These are phyloP conservation scores for Beta lomatogona DNA, from an alignment of 179 eudicot species.

Conservation along the genomic window DNA sequence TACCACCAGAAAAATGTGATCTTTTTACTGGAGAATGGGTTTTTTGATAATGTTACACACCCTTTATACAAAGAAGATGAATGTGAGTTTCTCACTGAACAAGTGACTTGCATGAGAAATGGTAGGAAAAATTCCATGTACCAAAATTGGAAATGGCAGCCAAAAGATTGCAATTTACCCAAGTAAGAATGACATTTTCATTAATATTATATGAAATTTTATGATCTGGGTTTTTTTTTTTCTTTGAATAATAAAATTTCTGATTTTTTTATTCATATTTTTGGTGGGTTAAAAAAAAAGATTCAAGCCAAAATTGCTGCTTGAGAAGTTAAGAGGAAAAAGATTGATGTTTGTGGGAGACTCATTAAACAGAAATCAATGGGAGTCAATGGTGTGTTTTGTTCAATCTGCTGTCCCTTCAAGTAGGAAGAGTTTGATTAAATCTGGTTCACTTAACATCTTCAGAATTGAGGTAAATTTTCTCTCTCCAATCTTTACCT, in stretches of 20 bases:
- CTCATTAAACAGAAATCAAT: constrained; percentile 87
- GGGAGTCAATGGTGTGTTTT: constrained; percentile 96
- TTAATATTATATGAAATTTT: background rate
- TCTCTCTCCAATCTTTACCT: background rate
- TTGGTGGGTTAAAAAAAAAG: constrained; percentile 28
- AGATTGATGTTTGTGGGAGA: constrained; percentile 98
- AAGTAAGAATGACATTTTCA: constrained; percentile 44
- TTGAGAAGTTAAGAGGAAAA: constrained; percentile 78
- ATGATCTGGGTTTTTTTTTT: background rate
- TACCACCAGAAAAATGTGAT: constrained; percentile 79
- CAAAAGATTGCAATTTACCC: constrained; percentile 80
- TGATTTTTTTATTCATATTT: background rate
- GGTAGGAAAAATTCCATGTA: constrained; percentile 74
- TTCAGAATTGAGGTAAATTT: constrained; percentile 66
- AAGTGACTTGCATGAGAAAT: constrained; percentile 86
- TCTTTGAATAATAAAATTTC: background rate
- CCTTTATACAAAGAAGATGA: constrained; percentile 76
- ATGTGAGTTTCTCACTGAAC: constrained; percentile 78
- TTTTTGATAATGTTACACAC: constrained; percentile 60
- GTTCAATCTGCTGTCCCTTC: constrained; percentile 76
- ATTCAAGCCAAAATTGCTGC: constrained; percentile 72
- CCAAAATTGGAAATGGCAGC: constrained; percentile 96
- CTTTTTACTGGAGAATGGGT: constrained; percentile 85
- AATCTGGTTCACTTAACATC: constrained; percentile 71
- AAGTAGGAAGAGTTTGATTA: constrained; percentile 65